Conservation (phyloP, 2,329 filamentous ascomycete species). For the Incumbomyces delicatus region DNA sequence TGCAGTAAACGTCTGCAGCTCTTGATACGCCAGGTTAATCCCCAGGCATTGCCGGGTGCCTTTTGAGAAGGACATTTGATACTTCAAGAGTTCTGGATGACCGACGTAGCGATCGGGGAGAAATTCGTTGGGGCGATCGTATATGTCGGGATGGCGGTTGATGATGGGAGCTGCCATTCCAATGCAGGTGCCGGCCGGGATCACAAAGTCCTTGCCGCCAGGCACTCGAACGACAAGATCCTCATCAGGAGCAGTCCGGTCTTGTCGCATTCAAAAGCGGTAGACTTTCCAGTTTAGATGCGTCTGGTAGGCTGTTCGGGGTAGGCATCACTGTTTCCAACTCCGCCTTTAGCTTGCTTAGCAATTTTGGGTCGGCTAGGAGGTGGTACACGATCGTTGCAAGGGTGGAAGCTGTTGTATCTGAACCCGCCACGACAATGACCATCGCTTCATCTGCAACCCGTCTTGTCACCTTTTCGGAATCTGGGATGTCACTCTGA, state of each 20-base stretch:
- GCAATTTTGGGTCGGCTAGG: constrained; percentile 14
- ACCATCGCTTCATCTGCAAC: constrained; percentile 19
- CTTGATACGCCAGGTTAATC: constrained; percentile 31
- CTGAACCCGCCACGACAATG: constrained; percentile 16
- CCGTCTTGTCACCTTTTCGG: constrained; percentile 24
- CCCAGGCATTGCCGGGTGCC: constrained; percentile 36
- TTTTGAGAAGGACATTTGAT: constrained; percentile 32
- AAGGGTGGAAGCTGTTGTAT: constrained; percentile 17
- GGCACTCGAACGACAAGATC: constrained; percentile 6
- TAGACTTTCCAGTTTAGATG: constrained; percentile 20
- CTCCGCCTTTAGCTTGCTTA: constrained; percentile 23
- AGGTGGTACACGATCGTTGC: constrained; percentile 14
- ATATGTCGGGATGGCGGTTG: constrained; percentile 25
- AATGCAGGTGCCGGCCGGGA: constrained; percentile 18
- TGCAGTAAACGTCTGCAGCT: constrained; percentile 31
- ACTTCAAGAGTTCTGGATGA: constrained; percentile 28
- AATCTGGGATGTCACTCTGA: constrained; percentile 22
- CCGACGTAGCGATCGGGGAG: constrained; percentile 33
- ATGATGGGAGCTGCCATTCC: constrained; percentile 19
- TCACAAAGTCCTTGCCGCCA: neutral
- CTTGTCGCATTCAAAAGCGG: constrained; percentile 24
- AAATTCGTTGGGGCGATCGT: constrained; percentile 27
- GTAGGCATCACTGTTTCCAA: constrained; percentile 7
- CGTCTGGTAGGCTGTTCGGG: constrained; percentile 8
- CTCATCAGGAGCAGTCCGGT: constrained; percentile 18